Conservation (phyloP, 768 basidiomycete species). For the Russula sp. region DNA sequence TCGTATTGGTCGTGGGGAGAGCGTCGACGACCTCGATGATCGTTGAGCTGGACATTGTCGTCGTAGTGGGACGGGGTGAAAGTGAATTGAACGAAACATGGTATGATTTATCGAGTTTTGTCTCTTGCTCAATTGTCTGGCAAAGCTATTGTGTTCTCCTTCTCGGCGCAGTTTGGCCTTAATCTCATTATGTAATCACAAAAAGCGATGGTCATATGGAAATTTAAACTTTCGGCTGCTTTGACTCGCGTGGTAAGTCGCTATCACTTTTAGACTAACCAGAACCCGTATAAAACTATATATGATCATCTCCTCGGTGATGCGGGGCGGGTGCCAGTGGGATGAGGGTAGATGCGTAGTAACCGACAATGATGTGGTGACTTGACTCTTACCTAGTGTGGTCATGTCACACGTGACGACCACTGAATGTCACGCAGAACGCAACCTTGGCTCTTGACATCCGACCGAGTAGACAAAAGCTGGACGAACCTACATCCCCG, state of each 20-base stretch:
- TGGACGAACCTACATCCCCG: neutral
- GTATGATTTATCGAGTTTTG: slow-evolving; percentile 31
- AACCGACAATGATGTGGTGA: too few relatives aligned
- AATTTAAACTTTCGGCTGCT: neutral
- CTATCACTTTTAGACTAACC: neutral
- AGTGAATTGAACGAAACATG: slow-evolving; percentile 11
- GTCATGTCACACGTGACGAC: too few relatives aligned
- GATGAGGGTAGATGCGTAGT: too few relatives aligned
- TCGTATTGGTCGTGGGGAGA: slow-evolving; percentile 22
- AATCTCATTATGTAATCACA: slow-evolving; percentile 22
- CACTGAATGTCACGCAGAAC: too few relatives aligned
- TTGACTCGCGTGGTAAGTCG: slow-evolving; percentile 5
- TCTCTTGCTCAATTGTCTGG: slow-evolving; percentile 11
- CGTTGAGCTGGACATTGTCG: slow-evolving; percentile 27
- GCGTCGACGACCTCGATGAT: slow-evolving; percentile 27
- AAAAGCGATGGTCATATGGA: slow-evolving; percentile 9
- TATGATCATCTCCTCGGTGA: too few relatives aligned
- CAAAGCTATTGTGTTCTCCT: slow-evolving; percentile 15
- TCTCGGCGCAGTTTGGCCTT: neutral
- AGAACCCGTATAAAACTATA: too few relatives aligned
- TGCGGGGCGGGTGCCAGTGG: too few relatives aligned
- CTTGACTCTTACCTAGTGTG: too few relatives aligned
- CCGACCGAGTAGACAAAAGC: neutral
- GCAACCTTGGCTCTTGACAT: too few relatives aligned
- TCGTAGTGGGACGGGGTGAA: slow-evolving; percentile 22